Evolutionary conservation across 352 stramenopile genomes (phyloP).

Genomic region (Phytophthora megakarya): DNA sequence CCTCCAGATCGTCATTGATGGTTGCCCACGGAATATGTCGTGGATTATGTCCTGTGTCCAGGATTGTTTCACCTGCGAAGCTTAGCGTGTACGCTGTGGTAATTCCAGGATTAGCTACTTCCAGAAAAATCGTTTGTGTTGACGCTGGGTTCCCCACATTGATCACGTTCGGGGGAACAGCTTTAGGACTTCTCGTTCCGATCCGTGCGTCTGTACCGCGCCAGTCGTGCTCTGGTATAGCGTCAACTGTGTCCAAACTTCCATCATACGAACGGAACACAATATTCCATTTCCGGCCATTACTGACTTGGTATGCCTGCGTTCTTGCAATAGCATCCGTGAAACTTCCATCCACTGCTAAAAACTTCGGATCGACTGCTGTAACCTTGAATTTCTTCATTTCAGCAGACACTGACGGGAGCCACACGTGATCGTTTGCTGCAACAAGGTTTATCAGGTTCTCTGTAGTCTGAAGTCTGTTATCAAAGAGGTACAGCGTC

Average conservation of each 20-base stretch:
- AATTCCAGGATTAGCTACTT: conserved; percentile 32
- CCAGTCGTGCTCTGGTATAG: conserved; percentile 62
- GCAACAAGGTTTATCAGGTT: conserved; percentile 46
- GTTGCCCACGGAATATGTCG: conserved; percentile 46
- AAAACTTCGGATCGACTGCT: conserved; percentile 31
- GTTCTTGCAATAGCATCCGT: conserved; percentile 40
- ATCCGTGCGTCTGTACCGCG: conserved; percentile 60
- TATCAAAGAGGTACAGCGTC: conserved; percentile 63
- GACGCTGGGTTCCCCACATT: conserved; percentile 57
- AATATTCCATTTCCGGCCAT: conserved; percentile 63
- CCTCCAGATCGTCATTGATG: conserved; percentile 34
- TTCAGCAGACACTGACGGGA: conserved; percentile 42
- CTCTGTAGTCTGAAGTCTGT: conserved; percentile 63
- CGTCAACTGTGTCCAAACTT: conserved; percentile 60
- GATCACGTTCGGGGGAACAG: conserved; percentile 47
- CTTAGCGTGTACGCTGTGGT: conserved; percentile 51
- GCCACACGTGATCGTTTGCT: conserved; percentile 62
- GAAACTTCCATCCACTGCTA: conserved; percentile 61
- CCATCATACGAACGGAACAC: conserved; percentile 73
- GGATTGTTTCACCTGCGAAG: conserved; percentile 51
- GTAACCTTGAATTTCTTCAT: conserved; percentile 56
- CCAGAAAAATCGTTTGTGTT: conserved; percentile 61
- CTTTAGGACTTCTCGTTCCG: conserved; percentile 42
- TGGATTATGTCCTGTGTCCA: neutral
- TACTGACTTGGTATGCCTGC: conserved; percentile 41